These are phyloP conservation scores for Lithospermum erythrorhizon DNA, from an alignment of 257 asterid species.

Conservation along the genomic window DNA sequence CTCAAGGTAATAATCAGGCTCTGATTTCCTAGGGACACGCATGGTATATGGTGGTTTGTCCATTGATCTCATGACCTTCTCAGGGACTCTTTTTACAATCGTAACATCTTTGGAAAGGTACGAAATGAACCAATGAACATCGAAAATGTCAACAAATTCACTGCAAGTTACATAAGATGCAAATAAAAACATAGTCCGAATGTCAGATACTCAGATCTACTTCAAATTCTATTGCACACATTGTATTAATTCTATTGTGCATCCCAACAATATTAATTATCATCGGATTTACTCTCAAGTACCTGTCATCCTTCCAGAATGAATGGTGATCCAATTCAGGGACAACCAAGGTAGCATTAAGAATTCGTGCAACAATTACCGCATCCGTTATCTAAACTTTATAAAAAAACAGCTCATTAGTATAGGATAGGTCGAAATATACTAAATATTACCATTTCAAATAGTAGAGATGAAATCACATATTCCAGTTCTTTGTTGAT, in stretches of 20 bases:
- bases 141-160: constrained; percentile 81
- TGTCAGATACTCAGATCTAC: background rate
- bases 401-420: constrained; percentile 10
- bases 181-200: constrained; percentile 9
- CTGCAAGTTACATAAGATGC: constrained; percentile 40
- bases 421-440: background rate
- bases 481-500: constrained; percentile 97
- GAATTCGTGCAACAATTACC: constrained; percentile 92
- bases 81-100: constrained; percentile 85
- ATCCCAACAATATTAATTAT: background rate
- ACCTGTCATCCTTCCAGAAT: constrained; percentile 98
- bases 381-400: constrained; percentile 84
- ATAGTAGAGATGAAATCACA: constrained; percentile 21
- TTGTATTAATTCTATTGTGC: background rate
- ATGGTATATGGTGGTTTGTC: constrained; percentile 98
- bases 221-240: too few relatives aligned
- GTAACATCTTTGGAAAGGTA: constrained; percentile 85
- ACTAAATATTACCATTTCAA: background rate
- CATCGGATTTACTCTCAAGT: constrained; percentile 17
- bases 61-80: constrained; percentile 94
- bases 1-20: constrained; percentile 90
- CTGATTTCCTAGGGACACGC: constrained; percentile 99
- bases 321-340: constrained; percentile 98
- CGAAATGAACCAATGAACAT: constrained; percentile 92
- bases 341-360: constrained; percentile 89